phyloP scores from a whole-genome alignment of 345 rosid species.

The Salix dunnii region DNA sequence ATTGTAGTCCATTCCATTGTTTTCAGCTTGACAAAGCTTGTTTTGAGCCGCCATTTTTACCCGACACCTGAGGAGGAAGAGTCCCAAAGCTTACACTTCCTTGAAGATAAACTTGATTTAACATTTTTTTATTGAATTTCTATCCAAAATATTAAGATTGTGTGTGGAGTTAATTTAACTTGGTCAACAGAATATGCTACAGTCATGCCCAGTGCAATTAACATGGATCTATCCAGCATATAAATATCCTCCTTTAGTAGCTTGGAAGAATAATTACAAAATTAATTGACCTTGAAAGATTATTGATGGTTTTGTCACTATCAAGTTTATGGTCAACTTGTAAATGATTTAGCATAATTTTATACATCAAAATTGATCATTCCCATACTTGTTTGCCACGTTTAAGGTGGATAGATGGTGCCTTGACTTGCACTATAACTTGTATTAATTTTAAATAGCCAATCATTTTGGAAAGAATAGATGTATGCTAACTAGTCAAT shows the following conservation, averaged over 20 bases:
- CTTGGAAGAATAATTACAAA: background rate
- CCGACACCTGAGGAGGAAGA: slow-evolving; percentile 11
- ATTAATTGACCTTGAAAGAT: slow-evolving; percentile 4
- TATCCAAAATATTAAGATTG: background rate
- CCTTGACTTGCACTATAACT: background rate
- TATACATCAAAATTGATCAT: background rate
- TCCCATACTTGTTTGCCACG: background rate
- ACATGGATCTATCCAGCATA: slow-evolving; percentile 2
- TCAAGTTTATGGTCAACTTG: slow-evolving; percentile 31
- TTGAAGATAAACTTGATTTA: slow-evolving; percentile 24
- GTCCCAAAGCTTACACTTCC: slow-evolving; percentile 15
- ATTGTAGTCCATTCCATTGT: slow-evolving; percentile 10
- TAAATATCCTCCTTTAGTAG: background rate
- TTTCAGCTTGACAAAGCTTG: slow-evolving; percentile 15
- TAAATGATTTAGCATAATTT: background rate
- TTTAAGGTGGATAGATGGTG: slow-evolving; percentile 3
- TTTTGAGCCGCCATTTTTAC: slow-evolving; percentile 43
- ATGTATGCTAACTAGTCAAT: slow-evolving; percentile 31
- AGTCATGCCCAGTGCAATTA: background rate
- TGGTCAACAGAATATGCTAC: slow-evolving; percentile 3
- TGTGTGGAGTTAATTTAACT: background rate
- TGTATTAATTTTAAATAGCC: background rate
- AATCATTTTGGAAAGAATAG: background rate
- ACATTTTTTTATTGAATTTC: slow-evolving; percentile 21
- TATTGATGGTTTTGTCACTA: slow-evolving; percentile 5